A percentile compares a stretch with the other conserved stretches of the same genome.
Conservation (phyloP, 768 basidiomycete species). For the Saitozyma podzolica region DNA sequence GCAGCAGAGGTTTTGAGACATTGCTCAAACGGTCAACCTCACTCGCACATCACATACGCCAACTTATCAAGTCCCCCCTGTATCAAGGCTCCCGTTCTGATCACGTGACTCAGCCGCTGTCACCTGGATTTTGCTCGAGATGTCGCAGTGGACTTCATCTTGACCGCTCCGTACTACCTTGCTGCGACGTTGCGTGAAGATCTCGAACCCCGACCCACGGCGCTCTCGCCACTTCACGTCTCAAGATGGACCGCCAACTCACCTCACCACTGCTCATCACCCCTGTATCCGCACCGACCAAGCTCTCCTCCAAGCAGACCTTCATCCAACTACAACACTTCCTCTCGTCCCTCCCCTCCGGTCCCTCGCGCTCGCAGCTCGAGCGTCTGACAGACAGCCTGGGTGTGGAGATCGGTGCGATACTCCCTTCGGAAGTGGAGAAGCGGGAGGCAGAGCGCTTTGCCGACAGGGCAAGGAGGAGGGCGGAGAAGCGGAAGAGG, state of each 20-base stretch:
- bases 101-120: too few relatives aligned
- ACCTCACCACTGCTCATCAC: constrained; percentile 34
- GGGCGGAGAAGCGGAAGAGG: constrained; percentile 26
- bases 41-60: too few relatives aligned
- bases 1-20: too few relatives aligned
- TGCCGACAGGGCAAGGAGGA: constrained; percentile 10
- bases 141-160: too few relatives aligned
- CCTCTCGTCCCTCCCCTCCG: constrained; percentile 18
- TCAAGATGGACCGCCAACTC: constrained; percentile 41
- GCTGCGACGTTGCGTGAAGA: too few relatives aligned
- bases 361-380: constrained; percentile 39
- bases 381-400: constrained; percentile 43
- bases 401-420: constrained; percentile 39
- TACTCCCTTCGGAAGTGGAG: constrained; percentile 30
- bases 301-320: constrained; percentile 17
- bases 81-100: too few relatives aligned
- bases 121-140: too few relatives aligned
- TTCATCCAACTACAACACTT: constrained; percentile 28
- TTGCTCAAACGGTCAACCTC: too few relatives aligned
- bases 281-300: constrained; percentile 20
- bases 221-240: not conserved
- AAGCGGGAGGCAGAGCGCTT: constrained; percentile 25
- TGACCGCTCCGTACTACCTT: too few relatives aligned
- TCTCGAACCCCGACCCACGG: too few relatives aligned
- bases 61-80: too few relatives aligned